Percentiles rank a stretch among this genome's conserved stretches.
Evolutionary conservation across 2,329 filamentous ascomycete species (phyloP).

Genomic region (Verticillium nonalfalfae): DNA sequence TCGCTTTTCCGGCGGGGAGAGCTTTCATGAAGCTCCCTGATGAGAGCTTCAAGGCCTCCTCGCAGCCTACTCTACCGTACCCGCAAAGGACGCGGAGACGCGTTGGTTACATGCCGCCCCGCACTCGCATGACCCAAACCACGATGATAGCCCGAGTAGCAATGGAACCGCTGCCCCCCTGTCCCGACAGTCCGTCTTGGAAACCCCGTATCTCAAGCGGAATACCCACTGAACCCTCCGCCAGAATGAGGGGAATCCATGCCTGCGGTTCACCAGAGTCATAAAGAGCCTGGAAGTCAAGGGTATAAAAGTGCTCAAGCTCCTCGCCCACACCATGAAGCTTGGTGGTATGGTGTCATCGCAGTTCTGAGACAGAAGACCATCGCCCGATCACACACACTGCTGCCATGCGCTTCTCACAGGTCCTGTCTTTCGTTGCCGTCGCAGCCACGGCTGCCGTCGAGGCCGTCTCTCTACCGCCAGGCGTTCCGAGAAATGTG

Average conservation of each 20-base stretch:
- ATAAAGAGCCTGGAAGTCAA: neutral
- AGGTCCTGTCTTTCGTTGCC: neutral
- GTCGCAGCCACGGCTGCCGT: conserved; percentile 1
- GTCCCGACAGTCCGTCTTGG: neutral
- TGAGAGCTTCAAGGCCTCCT: neutral
- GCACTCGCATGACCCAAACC: neutral
- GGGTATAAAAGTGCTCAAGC: neutral
- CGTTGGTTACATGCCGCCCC: neutral
- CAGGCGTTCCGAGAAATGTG: conserved; percentile 9
- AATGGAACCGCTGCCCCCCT: neutral
- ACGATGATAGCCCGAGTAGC: neutral
- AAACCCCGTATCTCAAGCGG: neutral
- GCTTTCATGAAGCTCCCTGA: neutral
- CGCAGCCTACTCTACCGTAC: neutral
- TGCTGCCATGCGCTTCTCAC: neutral
- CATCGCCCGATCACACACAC: neutral
- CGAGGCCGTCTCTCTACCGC: conserved; percentile 5
- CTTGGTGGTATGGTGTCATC: neutral
- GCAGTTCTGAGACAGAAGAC: neutral
- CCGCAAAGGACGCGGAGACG: neutral
- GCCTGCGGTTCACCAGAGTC: neutral
- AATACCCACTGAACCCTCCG: neutral
- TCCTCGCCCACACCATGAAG: neutral
- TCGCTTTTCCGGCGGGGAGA: neutral
- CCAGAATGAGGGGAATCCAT: neutral